These are phyloP conservation scores for Pichia nakasei DNA, from an alignment of 805 yeast genomes.

Conservation along the genomic window DNA sequence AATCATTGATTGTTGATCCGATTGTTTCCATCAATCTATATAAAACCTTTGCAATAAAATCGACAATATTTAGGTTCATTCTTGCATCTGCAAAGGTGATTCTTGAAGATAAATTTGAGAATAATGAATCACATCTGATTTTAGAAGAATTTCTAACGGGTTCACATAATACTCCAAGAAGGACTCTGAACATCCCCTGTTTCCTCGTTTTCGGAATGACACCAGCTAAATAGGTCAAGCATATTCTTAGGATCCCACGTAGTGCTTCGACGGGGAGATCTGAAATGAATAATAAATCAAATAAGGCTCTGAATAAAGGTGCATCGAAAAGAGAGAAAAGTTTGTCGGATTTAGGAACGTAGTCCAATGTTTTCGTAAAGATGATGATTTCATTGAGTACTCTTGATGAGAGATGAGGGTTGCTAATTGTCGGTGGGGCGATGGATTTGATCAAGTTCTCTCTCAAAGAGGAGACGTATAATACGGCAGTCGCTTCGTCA, in stretches of 20 bases:
- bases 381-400: slow-evolving; percentile 45
- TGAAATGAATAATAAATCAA: slow-evolving; percentile 15
- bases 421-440: background rate
- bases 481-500: slow-evolving; percentile 16
- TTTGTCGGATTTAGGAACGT: slow-evolving; percentile 29
- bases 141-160: slow-evolving; percentile 22
- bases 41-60: slow-evolving; percentile 37
- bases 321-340: slow-evolving; percentile 18
- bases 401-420: slow-evolving; percentile 21
- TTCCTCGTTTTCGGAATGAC: slow-evolving; percentile 28
- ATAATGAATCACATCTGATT: slow-evolving; percentile 21
- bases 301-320: slow-evolving; percentile 16
- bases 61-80: slow-evolving; percentile 34
- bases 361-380: slow-evolving; percentile 42
- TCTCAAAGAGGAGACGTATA: slow-evolving; percentile 15
- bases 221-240: slow-evolving; percentile 35
- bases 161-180: slow-evolving; percentile 14
- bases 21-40: slow-evolving; percentile 32
- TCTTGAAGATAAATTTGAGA: slow-evolving; percentile 35
- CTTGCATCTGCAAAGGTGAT: slow-evolving; percentile 37
- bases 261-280: slow-evolving; percentile 18
- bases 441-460: slow-evolving; percentile 1
- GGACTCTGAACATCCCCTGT: slow-evolving; percentile 23
- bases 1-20: background rate
- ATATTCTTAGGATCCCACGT: slow-evolving; percentile 21